Evolutionary conservation across 768 basidiomycete genomes (phyloP).

Genomic region (Phlebiopsis gigantea): DNA sequence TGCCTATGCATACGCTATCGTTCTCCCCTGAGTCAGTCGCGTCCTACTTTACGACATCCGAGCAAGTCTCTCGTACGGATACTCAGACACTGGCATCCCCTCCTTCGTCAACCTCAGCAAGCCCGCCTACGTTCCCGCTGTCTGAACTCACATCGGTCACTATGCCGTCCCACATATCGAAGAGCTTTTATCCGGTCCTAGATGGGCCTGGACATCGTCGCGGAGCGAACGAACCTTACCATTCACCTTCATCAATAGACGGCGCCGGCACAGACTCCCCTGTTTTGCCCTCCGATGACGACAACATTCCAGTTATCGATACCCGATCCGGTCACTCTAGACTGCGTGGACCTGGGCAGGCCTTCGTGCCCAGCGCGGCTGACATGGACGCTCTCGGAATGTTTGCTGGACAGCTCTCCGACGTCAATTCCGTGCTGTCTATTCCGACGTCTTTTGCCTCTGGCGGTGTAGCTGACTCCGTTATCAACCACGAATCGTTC

Average conservation of each 20-base stretch:
- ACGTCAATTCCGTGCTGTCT: slow-evolving; percentile 12
- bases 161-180: background rate
- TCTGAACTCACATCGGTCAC: background rate
- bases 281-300: slow-evolving; percentile 17
- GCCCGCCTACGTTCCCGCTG: background rate
- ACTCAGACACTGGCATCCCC: background rate
- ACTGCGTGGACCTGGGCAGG: background rate
- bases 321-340: background rate
- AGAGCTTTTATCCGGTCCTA: slow-evolving; percentile 8
- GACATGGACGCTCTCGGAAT: slow-evolving; percentile 24
- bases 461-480: background rate
- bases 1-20: slow-evolving; percentile 12
- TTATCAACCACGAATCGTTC: background rate
- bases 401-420: slow-evolving; percentile 13
- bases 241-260: background rate
- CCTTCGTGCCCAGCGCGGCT: slow-evolving; percentile 1
- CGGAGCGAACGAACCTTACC: slow-evolving; percentile 1
- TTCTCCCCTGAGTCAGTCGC: slow-evolving; percentile 9
- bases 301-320: background rate
- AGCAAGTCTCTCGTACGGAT: slow-evolving; percentile 2
- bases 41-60: slow-evolving; percentile 9
- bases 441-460: slow-evolving; percentile 20
- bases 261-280: slow-evolving; percentile 18
- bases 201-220: background rate
- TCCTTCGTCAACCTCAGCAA: background rate